Conservation (phyloP, 2,329 filamentous ascomycete species). For the Beauveria sp. region DNA sequence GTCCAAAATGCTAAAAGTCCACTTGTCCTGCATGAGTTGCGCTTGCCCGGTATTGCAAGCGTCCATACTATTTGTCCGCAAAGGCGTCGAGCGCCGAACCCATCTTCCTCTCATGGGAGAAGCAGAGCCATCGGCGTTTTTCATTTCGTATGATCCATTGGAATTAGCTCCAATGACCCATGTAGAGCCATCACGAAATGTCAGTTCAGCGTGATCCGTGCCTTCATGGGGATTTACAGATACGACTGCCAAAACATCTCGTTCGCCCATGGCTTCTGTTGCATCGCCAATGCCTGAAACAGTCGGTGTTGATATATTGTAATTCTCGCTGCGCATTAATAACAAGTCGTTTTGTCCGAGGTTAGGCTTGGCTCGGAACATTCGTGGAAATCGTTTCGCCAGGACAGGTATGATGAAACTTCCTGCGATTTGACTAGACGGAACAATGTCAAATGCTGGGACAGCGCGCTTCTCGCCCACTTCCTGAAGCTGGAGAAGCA, state of each 20-base stretch:
- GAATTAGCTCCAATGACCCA: conserved; percentile 47
- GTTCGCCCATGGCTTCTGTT: conserved; percentile 38
- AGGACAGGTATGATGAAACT: conserved; percentile 51
- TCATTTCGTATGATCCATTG: conserved; percentile 60
- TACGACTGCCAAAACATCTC: conserved; percentile 59
- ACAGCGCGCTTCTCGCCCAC: conserved; percentile 54
- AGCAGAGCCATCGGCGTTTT: conserved; percentile 49
- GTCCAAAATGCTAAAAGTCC: conserved; percentile 71
- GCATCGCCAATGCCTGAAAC: conserved; percentile 30
- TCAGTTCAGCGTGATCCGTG: conserved; percentile 55
- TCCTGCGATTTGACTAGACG: conserved; percentile 51
- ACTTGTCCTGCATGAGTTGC: conserved; percentile 42
- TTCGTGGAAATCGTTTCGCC: conserved; percentile 52
- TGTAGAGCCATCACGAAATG: conserved; percentile 53
- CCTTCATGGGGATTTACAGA: conserved; percentile 45
- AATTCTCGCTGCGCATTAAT: conserved; percentile 63
- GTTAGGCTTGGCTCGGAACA: conserved; percentile 55
- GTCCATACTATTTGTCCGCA: conserved; percentile 15
- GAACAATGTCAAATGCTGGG: conserved; percentile 67
- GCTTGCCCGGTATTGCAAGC: conserved; percentile 15
- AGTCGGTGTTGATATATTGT: conserved; percentile 29
- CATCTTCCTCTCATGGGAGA: conserved; percentile 57
- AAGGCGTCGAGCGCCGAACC: conserved; percentile 43
- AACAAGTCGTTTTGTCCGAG: conserved; percentile 64
- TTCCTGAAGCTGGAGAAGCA: conserved; percentile 65